Conservation (phyloP, 768 basidiomycete species). For the Termitomyces sp. region DNA sequence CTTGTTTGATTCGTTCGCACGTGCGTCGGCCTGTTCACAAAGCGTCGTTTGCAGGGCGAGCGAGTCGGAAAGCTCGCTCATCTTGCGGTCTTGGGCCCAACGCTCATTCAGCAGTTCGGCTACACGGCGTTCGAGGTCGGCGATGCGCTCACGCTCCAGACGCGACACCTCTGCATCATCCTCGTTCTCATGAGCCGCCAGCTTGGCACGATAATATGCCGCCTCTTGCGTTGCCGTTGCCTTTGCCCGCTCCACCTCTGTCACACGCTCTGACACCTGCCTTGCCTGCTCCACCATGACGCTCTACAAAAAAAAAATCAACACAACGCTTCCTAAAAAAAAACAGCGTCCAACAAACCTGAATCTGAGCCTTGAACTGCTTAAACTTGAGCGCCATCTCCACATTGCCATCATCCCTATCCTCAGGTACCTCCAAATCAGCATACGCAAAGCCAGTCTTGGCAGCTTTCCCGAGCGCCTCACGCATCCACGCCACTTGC, state of each 20-base stretch:
- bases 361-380: slow-evolving; percentile 80
- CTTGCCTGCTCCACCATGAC: slow-evolving; percentile 72
- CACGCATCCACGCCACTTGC: slow-evolving; percentile 84
- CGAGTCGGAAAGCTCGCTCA: slow-evolving; percentile 69
- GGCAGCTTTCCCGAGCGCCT: slow-evolving; percentile 70
- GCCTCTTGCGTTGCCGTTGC: slow-evolving; percentile 86
- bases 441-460: slow-evolving; percentile 74
- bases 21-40: slow-evolving; percentile 75
- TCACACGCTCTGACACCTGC: slow-evolving; percentile 69
- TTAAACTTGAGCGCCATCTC: slow-evolving; percentile 83
- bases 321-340: neutral
- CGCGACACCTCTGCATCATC: slow-evolving; percentile 61
- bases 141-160: slow-evolving; percentile 74
- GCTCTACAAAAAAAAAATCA: slow-evolving; percentile 39
- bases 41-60: slow-evolving; percentile 75
- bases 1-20: slow-evolving; percentile 67
- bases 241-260: slow-evolving; percentile 76
- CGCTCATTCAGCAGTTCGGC: slow-evolving; percentile 59
- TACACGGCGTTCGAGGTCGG: slow-evolving; percentile 72
- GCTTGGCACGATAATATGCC: slow-evolving; percentile 92
- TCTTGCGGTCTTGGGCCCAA: slow-evolving; percentile 61
- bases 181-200: slow-evolving; percentile 78
- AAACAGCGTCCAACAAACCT: slow-evolving; percentile 47
- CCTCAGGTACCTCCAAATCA: slow-evolving; percentile 33
- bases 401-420: slow-evolving; percentile 44